phyloP scores from a whole-genome alignment of 2,329 filamentous ascomycete genomes.

The Malbranchea zuffiana region DNA sequence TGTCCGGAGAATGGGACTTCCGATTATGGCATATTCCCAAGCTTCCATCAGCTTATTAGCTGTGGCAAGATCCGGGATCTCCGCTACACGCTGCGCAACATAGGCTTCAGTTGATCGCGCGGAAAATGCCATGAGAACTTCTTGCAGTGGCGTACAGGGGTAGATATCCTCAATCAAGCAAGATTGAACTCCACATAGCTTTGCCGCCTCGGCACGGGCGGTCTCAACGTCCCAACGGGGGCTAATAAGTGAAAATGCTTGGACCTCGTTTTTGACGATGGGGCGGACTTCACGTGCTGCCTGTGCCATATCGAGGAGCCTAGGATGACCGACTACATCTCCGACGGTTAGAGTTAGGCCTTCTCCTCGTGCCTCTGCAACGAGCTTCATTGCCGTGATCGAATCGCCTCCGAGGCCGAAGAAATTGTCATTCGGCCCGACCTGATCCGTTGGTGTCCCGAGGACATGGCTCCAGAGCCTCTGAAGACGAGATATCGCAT shows the following conservation, averaged over 20 bases:
- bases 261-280: constrained; percentile 5
- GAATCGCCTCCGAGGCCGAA: constrained; percentile 14
- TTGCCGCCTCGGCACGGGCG: constrained; percentile 8
- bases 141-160: constrained; percentile 29
- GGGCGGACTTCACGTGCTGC: constrained; percentile 4
- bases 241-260: constrained; percentile 15
- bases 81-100: constrained; percentile 29
- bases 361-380: constrained; percentile 16
- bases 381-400: constrained; percentile 22
- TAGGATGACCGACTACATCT: constrained; percentile 25
- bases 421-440: constrained; percentile 11
- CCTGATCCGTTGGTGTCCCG: constrained; percentile 26
- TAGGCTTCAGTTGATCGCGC: constrained; percentile 31
- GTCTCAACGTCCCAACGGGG: constrained; percentile 4
- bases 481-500: constrained; percentile 18
- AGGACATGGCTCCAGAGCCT: constrained; percentile 25
- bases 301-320: constrained; percentile 26
- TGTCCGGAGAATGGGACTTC: constrained; percentile 33
- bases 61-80: constrained; percentile 13
- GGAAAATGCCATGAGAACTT: constrained; percentile 32
- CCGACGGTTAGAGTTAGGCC: constrained; percentile 18
- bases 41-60: constrained; percentile 29
- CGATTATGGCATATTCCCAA: constrained; percentile 27
- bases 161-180: constrained; percentile 22
- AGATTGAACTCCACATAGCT: constrained; percentile 15